Evolutionary conservation across 163 green algal genomes (phyloP).

Genomic region (Trebouxiophyceae sp.): DNA sequence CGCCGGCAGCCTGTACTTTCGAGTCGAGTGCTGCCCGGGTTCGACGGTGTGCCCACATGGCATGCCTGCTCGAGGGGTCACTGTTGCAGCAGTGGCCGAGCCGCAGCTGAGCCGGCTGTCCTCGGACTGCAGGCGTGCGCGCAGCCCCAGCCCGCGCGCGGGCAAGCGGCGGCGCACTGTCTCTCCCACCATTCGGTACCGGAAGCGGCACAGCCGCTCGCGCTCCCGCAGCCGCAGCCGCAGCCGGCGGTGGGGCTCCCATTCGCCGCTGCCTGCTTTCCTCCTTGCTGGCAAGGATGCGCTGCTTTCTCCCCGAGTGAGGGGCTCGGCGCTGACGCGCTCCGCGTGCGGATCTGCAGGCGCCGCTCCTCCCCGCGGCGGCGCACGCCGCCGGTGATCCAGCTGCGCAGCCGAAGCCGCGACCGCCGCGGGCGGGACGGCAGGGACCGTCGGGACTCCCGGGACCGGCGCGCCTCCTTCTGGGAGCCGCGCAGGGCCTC

Average conservation of each 20-base stretch:
- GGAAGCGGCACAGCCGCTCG: neutral
- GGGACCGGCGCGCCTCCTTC: no score
- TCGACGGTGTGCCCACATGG: no score
- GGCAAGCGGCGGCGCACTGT: slow-evolving; percentile 9
- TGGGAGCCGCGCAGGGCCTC: neutral
- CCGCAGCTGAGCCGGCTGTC: no score
- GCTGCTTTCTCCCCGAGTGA: no score
- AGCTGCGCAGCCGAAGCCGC: no score
- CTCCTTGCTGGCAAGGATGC: neutral
- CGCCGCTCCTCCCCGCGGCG: neutral
- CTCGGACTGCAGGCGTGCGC: no score
- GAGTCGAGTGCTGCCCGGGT: neutral
- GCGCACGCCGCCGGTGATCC: no score
- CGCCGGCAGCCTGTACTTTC: neutral
- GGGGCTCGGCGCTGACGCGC: neutral
- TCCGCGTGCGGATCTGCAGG: neutral
- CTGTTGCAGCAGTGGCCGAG: neutral
- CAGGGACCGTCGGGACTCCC: neutral
- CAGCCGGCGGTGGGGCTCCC: neutral
- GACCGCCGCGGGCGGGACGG: no score
- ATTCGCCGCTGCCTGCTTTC: neutral
- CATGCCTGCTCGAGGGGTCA: neutral
- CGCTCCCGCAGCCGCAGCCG: neutral
- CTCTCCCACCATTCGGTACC: slow-evolving; percentile 16
- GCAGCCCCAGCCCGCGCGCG: neutral